Base-by-base conservation (phyloP, 2,329 filamentous ascomycete genomes). In the Diatrype stigma region DNA sequence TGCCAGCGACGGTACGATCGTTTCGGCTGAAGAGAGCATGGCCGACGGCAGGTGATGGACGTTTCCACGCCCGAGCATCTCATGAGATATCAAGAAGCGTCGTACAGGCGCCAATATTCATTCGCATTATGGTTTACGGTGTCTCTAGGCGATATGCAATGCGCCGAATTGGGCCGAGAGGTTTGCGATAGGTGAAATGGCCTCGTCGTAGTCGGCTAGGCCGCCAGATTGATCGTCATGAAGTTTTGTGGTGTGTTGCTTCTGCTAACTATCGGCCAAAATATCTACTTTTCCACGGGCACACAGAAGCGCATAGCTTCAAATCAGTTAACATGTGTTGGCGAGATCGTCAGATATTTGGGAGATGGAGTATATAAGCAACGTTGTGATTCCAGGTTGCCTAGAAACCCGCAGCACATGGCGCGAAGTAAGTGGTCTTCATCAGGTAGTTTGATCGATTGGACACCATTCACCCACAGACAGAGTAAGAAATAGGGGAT, bases 21-120 rank as follows among this genome's bases (percentile, higher is more conserved):
- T 56, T 54, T 63, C 58, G 42, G 63, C 48, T 50, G 63, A 52
- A 47, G 61, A 60, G 38, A 64, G 58, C 64, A 67, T 67, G 56
- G 58, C 60, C 6, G n/a, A 44, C 21, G 40, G 11, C 21, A 5
- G 21, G 12, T 26, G 21, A 19, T 22, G 11, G 22, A 23, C 40
- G 40, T 21, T 17, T 23, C 40, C 21, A 6, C 23, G n/a, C 22
- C n/a, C 22, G 21, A 19, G 22, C 45, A 42, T 46, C 44, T 54
- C 50, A 51, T 47, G 45, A 42, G 48, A 46, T 54, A 53, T 50
- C 53, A 51, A 54, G 50, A 54, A 59, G 54, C 48, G 55, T 56
- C 51, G 51, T 57, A 58, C 53, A 54, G 56, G 47, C 50, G 51
- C 55, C 49, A 51, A 58, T 59, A 38, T 47, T 55, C 26, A 48